Conservation (phyloP, 768 basidiomycete genomes). For the Mycena leptocephala region DNA sequence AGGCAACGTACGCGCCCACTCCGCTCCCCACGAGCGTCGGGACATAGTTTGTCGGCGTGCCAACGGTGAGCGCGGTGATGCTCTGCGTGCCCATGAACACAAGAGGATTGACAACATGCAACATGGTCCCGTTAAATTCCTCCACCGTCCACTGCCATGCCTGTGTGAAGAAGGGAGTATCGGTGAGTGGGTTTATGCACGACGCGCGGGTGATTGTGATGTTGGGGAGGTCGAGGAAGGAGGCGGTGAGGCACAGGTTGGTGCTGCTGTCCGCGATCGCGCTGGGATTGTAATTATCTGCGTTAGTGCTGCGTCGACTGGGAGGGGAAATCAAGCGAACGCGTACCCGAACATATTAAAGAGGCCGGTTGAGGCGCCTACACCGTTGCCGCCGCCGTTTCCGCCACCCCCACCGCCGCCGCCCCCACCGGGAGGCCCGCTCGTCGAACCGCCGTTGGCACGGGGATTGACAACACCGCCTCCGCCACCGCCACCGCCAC, state of each 20-base stretch:
- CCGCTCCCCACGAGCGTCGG: neutral
- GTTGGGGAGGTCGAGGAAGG: neutral
- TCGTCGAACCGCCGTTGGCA: neutral
- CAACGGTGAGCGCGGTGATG: neutral
- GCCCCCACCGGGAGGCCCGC: neutral
- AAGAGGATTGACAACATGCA: neutral
- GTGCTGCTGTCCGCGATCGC: neutral
- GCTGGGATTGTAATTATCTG: constrained; percentile 6
- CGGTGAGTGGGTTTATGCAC: constrained; percentile 2
- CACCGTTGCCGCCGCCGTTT: neutral
- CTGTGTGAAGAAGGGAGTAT: neutral
- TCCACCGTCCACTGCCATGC: neutral
- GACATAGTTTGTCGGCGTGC: constrained; percentile 6
- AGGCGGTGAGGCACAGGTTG: constrained; percentile 2
- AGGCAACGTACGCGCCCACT: constrained; percentile 9
- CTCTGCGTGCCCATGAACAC: neutral
- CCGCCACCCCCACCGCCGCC: neutral
- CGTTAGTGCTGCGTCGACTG: constrained; percentile 1
- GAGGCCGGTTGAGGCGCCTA: neutral
- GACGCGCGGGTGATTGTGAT: neutral
- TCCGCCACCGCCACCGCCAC: neutral
- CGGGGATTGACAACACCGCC: constrained; percentile 1
- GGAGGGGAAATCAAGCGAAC: neutral
- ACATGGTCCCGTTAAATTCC: neutral
- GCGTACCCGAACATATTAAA: constrained; percentile 8